Percentiles rank a stretch among this genome's conserved stretches.
Evolutionary conservation across 306 rosid species (phyloP).

Genomic region (Amphicarpaea edgeworthii): DNA sequence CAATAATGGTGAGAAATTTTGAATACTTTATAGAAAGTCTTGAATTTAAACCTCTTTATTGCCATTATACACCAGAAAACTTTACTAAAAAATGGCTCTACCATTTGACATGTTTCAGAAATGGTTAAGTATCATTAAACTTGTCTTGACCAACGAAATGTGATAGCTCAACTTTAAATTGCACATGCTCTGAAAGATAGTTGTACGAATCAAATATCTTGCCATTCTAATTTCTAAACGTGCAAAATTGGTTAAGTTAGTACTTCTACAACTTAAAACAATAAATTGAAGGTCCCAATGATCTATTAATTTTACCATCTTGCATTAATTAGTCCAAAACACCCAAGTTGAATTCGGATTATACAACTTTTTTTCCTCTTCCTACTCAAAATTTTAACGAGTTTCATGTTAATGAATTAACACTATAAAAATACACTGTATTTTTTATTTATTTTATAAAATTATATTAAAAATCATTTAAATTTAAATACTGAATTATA

Average conservation of each 20-base stretch:
- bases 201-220: neutral
- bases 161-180: neutral
- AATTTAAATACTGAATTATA: too few species aligned
- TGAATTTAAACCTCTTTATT: neutral
- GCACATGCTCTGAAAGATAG: neutral
- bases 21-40: neutral
- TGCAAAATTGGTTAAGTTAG: neutral
- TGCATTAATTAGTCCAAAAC: neutral
- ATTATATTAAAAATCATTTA: too few species aligned
- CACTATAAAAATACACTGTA: too few species aligned
- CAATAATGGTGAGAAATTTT: neutral
- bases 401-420: too few species aligned
- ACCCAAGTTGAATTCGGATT: neutral
- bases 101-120: neutral
- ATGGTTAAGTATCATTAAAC: neutral
- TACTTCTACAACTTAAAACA: neutral
- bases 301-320: neutral
- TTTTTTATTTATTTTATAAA: too few species aligned
- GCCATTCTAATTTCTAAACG: neutral
- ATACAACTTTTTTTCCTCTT: neutral
- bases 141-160: neutral
- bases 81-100: neutral
- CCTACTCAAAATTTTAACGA: neutral
- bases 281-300: neutral
- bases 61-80: neutral